These are phyloP conservation scores for Pythium utonaiense DNA, from an alignment of 352 stramenopile species.

Conservation along the genomic window DNA sequence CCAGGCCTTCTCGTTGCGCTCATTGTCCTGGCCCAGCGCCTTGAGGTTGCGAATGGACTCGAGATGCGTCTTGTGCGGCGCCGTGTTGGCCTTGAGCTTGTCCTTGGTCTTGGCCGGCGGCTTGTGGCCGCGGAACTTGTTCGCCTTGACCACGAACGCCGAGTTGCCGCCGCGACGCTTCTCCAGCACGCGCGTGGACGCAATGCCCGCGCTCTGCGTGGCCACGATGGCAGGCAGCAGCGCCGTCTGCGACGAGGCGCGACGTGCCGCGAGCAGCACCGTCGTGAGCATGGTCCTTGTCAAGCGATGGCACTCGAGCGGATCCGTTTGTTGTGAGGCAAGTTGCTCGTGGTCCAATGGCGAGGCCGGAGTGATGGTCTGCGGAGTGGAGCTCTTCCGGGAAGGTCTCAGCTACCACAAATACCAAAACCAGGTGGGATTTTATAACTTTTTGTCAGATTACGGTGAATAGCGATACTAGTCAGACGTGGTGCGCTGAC, in stretches of 20 bases:
- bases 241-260: not conserved
- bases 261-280: constrained; percentile 14
- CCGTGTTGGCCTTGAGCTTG: constrained; percentile 61
- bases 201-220: constrained; percentile 24
- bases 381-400: not conserved
- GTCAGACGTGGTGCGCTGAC: not conserved
- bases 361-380: constrained; percentile 1
- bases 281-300: not conserved
- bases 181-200: constrained; percentile 34
- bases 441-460: not conserved
- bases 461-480: not conserved
- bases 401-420: not conserved
- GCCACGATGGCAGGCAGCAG: not conserved
- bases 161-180: constrained; percentile 74
- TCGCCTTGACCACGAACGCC: constrained; percentile 56
- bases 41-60: constrained; percentile 50
- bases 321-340: too few species aligned
- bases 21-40: constrained; percentile 28
- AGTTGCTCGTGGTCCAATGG: constrained; percentile 1
- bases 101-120: constrained; percentile 57
- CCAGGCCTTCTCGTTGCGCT: constrained; percentile 53
- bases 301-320: too few species aligned
- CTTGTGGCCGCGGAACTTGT: constrained; percentile 43
- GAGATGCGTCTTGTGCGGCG: constrained; percentile 52
- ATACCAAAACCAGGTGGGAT: constrained; percentile 1